These are phyloP conservation scores for Backusella mclennaniae DNA, from an alignment of 192 early-diverging fungal species.

Conservation along the genomic window DNA sequence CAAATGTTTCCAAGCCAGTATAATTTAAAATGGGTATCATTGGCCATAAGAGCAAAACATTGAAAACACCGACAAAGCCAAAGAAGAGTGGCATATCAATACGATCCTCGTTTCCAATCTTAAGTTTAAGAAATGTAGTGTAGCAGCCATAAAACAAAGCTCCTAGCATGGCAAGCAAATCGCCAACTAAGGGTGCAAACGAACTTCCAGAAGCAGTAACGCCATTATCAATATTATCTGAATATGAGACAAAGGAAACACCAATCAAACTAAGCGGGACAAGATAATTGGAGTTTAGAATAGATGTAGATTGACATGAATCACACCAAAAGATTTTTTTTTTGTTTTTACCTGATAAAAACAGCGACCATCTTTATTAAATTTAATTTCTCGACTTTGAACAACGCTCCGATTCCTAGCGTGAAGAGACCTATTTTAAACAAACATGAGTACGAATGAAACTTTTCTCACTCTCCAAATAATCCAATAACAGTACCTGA, in stretches of 20 bases:
- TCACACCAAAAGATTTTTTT: neutral
- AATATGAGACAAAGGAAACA: constrained; percentile 61
- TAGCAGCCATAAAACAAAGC: constrained; percentile 81
- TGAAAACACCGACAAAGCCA: constrained; percentile 75
- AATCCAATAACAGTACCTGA: constrained; percentile 43
- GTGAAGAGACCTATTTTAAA: constrained; percentile 61
- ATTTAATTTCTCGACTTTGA: constrained; percentile 61
- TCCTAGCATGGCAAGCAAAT: constrained; percentile 65
- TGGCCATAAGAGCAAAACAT: constrained; percentile 68
- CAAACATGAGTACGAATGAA: neutral
- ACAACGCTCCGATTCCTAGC: constrained; percentile 59
- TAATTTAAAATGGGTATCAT: constrained; percentile 58
- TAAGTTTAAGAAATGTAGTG: constrained; percentile 69
- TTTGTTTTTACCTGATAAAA: constrained; percentile 41
- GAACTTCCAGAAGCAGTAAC: constrained; percentile 19
- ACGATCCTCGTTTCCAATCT: constrained; percentile 64
- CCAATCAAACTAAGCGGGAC: constrained; percentile 52
- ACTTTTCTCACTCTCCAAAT: neutral
- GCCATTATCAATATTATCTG: constrained; percentile 36
- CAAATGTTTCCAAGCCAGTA: constrained; percentile 62
- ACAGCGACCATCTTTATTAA: constrained; percentile 58
- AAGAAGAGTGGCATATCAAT: constrained; percentile 76
- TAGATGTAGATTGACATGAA: neutral
- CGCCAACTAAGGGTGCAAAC: constrained; percentile 53
- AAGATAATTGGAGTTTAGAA: neutral